Evolutionary conservation across 768 basidiomycete species (phyloP), one percentile per base, ranked within the genome.

Genomic region (Ramaria rubella): DNA sequence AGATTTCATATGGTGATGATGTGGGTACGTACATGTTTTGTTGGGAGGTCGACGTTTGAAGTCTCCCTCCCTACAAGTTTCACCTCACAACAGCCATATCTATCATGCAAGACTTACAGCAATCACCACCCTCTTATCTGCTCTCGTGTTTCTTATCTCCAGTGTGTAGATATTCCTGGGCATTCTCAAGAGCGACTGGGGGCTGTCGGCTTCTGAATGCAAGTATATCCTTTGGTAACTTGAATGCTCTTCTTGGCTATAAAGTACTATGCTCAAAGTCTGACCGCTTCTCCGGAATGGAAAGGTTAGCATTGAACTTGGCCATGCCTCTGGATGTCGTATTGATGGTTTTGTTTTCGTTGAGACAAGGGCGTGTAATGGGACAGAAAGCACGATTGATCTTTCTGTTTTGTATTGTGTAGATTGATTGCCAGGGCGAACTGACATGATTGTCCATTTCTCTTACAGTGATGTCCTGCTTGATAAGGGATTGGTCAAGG

Each of bases 211-310:
- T 42, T 8, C 11, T n/a, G 40, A 42, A 17, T 17, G 40, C 8
- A 42, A 42, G 23, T 17, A 7, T 42, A 17, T 19, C 9, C 14
- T 44, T 23, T 14, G 30, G 2, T 65, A 34, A 63, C 14, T 49
- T 72, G 54, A 64, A 60, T 49, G 58, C 57, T 31, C 55, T 53
- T 7, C 67, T 72, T 9, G 68, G 67, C 5, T 61, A 65, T 33
- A 73, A 73, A 52, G 26, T 21, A 24, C 11, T 23, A 24, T 64
- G 75, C 8, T 59, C 57, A 5, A 58, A 42, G 40, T 87, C 86
- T 2, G 87, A 90, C 63, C 71, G 87, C 74, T 84, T 60, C 82
- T 95, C 60, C 76, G 77, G 63, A 89, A 93, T 66, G 86, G 82
- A 2, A 80, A 81, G 1, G 56, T 76, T 29, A 75, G 74, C 73